These are phyloP conservation scores for Verticillium isaacii DNA, from an alignment of 2,329 filamentous ascomycete genomes.

Conservation along the genomic window DNA sequence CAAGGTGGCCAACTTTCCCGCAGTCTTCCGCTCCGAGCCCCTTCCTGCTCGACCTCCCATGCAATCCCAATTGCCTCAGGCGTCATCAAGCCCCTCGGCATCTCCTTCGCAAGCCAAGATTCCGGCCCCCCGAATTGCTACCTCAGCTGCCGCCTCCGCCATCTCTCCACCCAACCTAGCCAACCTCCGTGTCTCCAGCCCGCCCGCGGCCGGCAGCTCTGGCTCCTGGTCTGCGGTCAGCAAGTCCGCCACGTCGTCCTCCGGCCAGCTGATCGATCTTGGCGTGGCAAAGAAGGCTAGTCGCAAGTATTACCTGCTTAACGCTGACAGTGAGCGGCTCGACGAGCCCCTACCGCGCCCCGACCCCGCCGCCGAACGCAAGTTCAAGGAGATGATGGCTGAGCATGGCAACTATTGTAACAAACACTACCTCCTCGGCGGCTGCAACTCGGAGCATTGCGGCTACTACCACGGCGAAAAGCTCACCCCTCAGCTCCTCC, in stretches of 20 bases:
- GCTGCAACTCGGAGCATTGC: conserved; percentile 14
- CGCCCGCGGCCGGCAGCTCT: not conserved
- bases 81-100: not conserved
- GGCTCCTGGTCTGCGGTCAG: conserved; percentile 18
- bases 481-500: conserved; percentile 10
- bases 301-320: conserved; percentile 21
- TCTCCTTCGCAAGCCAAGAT: not conserved
- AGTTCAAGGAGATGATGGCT: conserved; percentile 12
- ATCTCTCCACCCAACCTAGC: not conserved
- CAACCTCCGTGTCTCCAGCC: not conserved
- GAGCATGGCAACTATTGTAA: conserved; percentile 17
- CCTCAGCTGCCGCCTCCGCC: not conserved
- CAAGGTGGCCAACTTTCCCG: conserved; percentile 18
- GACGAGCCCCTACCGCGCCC: conserved; percentile 20
- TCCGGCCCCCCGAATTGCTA: not conserved
- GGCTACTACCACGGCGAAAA: conserved; percentile 14
- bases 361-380: conserved; percentile 13
- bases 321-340: conserved; percentile 23
- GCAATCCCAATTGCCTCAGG: not conserved
- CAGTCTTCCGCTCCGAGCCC: conserved; percentile 24
- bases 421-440: conserved; percentile 13
- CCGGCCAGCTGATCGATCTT: conserved; percentile 19
- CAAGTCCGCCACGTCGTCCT: conserved; percentile 4
- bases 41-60: conserved; percentile 8
- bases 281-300: conserved; percentile 16